Base-by-base conservation (phyloP, 2,329 filamentous ascomycete species). In the Diaporthe sp. region DNA sequence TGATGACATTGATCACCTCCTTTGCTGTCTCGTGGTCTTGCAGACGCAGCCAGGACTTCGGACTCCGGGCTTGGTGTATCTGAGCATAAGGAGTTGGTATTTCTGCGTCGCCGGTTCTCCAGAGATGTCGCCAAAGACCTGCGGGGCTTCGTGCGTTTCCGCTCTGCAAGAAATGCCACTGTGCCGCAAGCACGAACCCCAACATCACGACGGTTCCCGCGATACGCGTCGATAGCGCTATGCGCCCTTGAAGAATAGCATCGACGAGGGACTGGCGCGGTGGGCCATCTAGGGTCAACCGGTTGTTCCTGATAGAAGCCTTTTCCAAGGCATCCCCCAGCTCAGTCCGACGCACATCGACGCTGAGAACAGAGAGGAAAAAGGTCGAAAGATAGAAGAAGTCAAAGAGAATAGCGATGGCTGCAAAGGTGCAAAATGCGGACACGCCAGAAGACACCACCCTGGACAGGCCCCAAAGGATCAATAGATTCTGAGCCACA, bases 381-480 rank as follows among this genome's bases (percentile, higher is more conserved):
- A 95, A 96, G 0, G 94, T 96, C 10, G 94, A 89, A 30, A 95
- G 87, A 79, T 94, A 95, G 79, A 95, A 91, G 76, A 94, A 93
- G 82, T 96, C 94, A 78, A 96, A 93, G 0, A 93, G 83, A 19
- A 95, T 90, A 1, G 94, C 94, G 69, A 96, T 90, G 3, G 92
- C 92, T 4, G 92, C 92, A 81, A 96, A 96, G 1, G 89, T 89
- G 82, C 94, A 96, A 78, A 96, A 95, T 0, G 92, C 92, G 1
- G 91, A 89, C 4, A 95, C 92, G 64, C 92, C 92, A 0, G 92
- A 89, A 6, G 92, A 92, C 1, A 94, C 92, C 10, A 93, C 81
- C 33, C 86, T 88, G 3, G 93, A 93, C n/a, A 95, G 85, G 1
- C 90, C 82, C 78, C 89, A 90, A 12, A 96, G 85, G 13, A 96